Evolutionary conservation across 352 stramenopile genomes (phyloP), one percentile per base, ranked within the genome.

Genomic region (Nothophytophthora sp.): DNA sequence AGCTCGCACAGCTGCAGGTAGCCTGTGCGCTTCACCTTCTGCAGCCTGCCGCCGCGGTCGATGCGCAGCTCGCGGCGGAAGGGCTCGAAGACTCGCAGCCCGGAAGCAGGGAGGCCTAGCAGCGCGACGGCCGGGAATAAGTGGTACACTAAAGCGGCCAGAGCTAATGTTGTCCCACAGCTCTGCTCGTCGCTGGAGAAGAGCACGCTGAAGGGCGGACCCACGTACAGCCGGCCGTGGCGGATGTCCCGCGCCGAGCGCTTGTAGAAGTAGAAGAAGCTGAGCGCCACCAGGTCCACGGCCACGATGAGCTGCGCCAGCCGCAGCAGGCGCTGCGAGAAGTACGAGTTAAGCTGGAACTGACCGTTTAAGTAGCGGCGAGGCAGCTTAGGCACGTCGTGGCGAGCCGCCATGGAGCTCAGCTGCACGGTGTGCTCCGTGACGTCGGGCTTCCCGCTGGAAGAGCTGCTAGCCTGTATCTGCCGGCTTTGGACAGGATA

Each of bases 291-390:
- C 0, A 85, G 1, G 44, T 94, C 81, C 5, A 86, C 47, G 3
- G 70, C 54, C 6, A 85, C 66, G 44, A 94, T 71, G 2, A 89
- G 19, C 58, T 89, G 72, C 43, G 77, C 77, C 10, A 81, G 70
- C 8, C 77, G 60, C 37, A 91, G 50, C 28, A 92, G 43, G 12
- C 67, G 64, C 23, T 82, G 72, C 8, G 83, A 72, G 50, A 94
- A 94, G 64, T 91, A 94, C 38, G 81, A 92, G 64, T 94, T 94
- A 46, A 79, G 58, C 29, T 81, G 81, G 70, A 77, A 93, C 46
- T 74, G 64, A 23, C 73, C 61, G 54, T 70, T 76, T 32, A 87
- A 65, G 47, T 79, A 87, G 10, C 43, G 52, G 23, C 30, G 50
- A 9, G 75, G 75, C 51, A 84, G 44, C 39, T 58, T 51, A 15